A percentile compares a stretch with the other conserved stretches of the same genome.
These are phyloP conservation scores for Ophiostoma himal-ulmi DNA, from an alignment of 2,329 filamentous ascomycete genomes.

Conservation along the genomic window DNA sequence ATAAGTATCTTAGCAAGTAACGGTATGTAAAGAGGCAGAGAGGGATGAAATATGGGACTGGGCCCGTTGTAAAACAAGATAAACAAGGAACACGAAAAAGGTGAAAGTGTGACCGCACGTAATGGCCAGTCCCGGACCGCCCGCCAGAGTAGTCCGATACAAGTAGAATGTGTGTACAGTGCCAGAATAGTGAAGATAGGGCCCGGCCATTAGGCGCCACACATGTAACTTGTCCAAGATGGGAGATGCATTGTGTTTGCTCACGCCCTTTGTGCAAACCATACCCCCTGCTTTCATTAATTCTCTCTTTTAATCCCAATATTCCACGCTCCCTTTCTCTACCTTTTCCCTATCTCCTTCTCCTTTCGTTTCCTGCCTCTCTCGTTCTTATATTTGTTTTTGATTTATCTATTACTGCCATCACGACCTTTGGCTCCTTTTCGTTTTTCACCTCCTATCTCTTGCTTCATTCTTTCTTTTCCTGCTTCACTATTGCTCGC, in stretches of 20 bases:
- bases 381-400: not conserved
- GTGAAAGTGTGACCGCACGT: not conserved
- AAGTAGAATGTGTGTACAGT: conserved; percentile 3
- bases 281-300: not conserved
- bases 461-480: not conserved
- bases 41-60: conserved; percentile 3
- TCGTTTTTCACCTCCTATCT: not conserved
- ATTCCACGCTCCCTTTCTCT: not conserved
- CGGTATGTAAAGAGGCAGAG: not conserved
- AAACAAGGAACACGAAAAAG: not conserved
- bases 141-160: conserved; percentile 11
- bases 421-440: not conserved
- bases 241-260: not conserved
- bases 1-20: not conserved
- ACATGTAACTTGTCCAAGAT: not conserved
- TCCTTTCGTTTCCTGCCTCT: not conserved
- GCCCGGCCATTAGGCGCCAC: not conserved
- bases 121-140: conserved; percentile 9
- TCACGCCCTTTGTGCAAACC: conserved; percentile 3
- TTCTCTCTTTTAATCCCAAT: conserved; percentile 9
- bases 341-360: not conserved
- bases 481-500: not conserved
- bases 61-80: conserved; percentile 17
- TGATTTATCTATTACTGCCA: not conserved
- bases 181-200: not conserved